These are phyloP conservation scores for Teratosphaeria viscida DNA, from an alignment of 2,329 filamentous ascomycete genomes.

Conservation along the genomic window DNA sequence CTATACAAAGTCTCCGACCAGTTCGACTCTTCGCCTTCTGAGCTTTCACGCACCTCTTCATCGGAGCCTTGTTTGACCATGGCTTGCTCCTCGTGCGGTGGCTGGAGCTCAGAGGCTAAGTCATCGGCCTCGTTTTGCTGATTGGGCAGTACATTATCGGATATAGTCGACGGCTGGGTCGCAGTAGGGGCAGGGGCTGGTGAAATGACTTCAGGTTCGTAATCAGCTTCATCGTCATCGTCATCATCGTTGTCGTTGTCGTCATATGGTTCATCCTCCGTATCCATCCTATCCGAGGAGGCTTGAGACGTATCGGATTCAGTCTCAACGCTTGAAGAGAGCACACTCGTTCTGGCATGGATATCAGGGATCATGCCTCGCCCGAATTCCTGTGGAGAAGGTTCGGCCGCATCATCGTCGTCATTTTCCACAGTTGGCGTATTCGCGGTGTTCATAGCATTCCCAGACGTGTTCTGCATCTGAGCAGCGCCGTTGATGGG, in stretches of 20 bases:
- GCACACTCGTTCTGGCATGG: neutral
- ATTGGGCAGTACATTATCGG: neutral
- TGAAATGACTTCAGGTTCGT: neutral
- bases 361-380: neutral
- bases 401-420: neutral
- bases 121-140: slow-evolving; percentile 22
- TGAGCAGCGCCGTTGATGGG: neutral
- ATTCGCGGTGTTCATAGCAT: neutral
- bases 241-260: slow-evolving; percentile 4
- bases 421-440: neutral
- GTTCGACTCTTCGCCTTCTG: slow-evolving; percentile 4
- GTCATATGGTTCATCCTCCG: neutral
- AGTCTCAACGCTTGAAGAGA: neutral
- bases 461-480: neutral
- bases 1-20: slow-evolving; percentile 1
- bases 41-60: slow-evolving; percentile 9
- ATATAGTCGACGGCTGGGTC: neutral
- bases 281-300: neutral
- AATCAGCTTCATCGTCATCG: slow-evolving; percentile 4
- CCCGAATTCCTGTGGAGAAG: neutral
- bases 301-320: neutral
- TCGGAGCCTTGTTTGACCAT: neutral
- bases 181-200: neutral
- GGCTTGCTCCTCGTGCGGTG: slow-evolving; percentile 11
- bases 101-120: slow-evolving; percentile 31